Percentiles rank a stretch among this genome's conserved stretches.
phyloP scores from a whole-genome alignment of 2,329 filamentous ascomycete species.

The Beauveria scarabaeidicola region DNA sequence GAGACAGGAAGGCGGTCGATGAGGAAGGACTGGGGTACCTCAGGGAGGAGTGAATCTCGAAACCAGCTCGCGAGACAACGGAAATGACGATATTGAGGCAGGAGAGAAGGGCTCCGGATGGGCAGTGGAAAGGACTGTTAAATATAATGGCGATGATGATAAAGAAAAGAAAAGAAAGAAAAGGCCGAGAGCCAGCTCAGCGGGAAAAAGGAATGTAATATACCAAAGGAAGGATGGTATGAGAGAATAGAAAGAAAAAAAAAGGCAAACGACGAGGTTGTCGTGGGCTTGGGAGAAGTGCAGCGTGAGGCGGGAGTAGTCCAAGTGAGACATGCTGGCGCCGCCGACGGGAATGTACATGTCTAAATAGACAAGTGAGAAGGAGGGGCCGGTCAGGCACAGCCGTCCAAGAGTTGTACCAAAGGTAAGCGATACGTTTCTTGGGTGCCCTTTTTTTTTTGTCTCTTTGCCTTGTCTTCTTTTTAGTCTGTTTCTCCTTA shows the following conservation, averaged over 20 bases:
- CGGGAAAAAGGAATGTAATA: not conserved
- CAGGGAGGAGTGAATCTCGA: not conserved
- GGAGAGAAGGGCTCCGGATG: not conserved
- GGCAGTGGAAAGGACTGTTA: not conserved
- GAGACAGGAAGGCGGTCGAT: not conserved
- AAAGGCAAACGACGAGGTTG: not conserved
- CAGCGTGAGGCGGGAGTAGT: constrained; percentile 4
- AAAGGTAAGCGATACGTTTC: too few relatives aligned
- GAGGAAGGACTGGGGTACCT: not conserved
- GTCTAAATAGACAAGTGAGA: constrained; percentile 15
- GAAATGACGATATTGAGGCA: not conserved
- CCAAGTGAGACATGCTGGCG: constrained; percentile 7
- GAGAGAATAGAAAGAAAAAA: not conserved
- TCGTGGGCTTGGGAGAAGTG: not conserved
- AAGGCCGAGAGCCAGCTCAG: constrained; percentile 2
- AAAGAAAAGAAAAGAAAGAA: not conserved
- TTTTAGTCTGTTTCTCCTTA: not conserved
- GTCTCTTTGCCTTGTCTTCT: not conserved
- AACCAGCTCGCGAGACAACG: not conserved
- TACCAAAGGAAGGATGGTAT: constrained; percentile 10
- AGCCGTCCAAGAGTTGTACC: not conserved
- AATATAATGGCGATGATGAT: not conserved
- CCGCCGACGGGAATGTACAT: constrained; percentile 13
- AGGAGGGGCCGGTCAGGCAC: too few relatives aligned
- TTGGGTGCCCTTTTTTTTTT: not conserved